Evolutionary conservation across 768 basidiomycete genomes (phyloP), one percentile per base, ranked within the genome.

Genomic region (Macrolepiota albuminosa): DNA sequence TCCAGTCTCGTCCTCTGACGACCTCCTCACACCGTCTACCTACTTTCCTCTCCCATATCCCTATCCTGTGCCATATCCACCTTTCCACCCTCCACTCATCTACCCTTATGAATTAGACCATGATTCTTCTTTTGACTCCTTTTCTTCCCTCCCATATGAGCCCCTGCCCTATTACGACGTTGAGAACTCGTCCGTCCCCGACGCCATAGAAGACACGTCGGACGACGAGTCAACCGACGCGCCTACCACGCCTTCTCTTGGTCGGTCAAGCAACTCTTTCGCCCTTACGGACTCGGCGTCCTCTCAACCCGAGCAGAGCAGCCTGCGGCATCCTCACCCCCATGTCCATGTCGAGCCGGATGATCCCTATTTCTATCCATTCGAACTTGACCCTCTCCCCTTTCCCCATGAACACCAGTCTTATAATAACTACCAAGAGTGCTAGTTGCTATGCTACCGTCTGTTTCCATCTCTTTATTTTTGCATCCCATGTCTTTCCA

Each of bases 181-280:
- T 63, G 88, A 88, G 66, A 87, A 87, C 67, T 78, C 85, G 36
- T 76, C 87, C 33, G 83, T 91, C 46, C 89, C 88, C 47, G 90
- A 91, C 68, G 85, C 88, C 45, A 88, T 91, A 79, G 89, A 91
- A 71, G 90, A 92, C 72, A 83, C 81, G 40, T 92, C 90, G 48
- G 91, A 92, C 74, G 90, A 92, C 75, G 91, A 91, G 76, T 90
- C 55, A 2, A 24, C 89, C 16, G 90, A 92, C 66, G 75, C 81
- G 5, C 82, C 78, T 10, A 80, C 82, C 10, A 86, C 88, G 7
- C 88, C 86, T 51, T 86, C 82, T 45, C 65, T 83, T 50, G 78
- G 80, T 64, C 78, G 78, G 63, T 88, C 88, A 45, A 78, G 76
- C 64, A 81, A 84, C 18, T 81, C 84, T 51, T 71, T 85, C 61